A percentile compares a stretch with the other conserved stretches of the same genome.
Evolutionary conservation across 192 early-diverging fungal species (phyloP).

Genomic region (Haplosporangium gracile): DNA sequence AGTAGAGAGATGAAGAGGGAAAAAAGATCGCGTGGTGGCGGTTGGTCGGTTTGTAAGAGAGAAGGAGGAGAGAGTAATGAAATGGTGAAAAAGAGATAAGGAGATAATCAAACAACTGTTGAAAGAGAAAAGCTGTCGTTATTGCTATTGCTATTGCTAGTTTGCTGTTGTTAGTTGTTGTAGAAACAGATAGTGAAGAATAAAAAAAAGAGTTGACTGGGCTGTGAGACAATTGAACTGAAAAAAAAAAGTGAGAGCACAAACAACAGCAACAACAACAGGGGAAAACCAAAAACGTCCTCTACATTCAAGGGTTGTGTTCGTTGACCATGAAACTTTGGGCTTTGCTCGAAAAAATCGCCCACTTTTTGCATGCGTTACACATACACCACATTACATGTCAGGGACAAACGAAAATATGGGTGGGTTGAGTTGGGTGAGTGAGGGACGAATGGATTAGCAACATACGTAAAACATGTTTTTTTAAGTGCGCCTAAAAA

Average conservation of each 20-base stretch:
- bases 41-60: not conserved
- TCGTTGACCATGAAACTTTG: not conserved
- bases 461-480: no score
- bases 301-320: not conserved
- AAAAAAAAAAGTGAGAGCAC: not conserved
- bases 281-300: not conserved
- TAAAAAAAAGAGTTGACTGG: not conserved
- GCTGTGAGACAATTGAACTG: not conserved
- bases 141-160: not conserved
- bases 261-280: not conserved
- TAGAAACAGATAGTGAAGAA: not conserved
- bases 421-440: not conserved
- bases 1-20: not conserved
- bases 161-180: slow-evolving; percentile 1
- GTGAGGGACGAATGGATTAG: no score
- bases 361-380: not conserved
- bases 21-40: not conserved
- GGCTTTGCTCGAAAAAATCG: not conserved
- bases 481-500: no score
- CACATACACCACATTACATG: not conserved
- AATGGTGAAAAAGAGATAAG: not conserved
- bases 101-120: not conserved
- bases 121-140: not conserved
- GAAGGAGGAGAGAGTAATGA: not conserved
- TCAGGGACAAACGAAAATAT: not conserved